Evolutionary conservation across 257 asterid genomes (phyloP).

Genomic region (Nicotiana knightiana): DNA sequence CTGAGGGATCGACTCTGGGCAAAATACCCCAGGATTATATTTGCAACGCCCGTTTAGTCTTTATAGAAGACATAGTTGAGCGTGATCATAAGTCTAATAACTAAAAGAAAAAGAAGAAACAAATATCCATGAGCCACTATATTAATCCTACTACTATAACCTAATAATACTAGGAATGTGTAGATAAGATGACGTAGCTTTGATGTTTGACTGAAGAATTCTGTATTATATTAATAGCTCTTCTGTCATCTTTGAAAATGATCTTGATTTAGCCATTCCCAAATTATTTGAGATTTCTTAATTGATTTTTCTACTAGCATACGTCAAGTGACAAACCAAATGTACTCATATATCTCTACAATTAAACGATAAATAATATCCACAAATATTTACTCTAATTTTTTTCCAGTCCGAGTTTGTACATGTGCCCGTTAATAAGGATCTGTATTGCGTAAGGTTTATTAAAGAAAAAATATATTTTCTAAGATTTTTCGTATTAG

Average conservation of each 20-base stretch:
- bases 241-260: conserved; percentile 3
- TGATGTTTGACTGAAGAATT: conserved; percentile 7
- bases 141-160: background rate
- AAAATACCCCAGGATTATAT: no score
- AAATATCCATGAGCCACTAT: background rate
- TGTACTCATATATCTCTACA: background rate
- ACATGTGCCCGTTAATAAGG: no score
- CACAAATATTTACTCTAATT: background rate
- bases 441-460: no score
- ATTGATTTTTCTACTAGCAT: background rate
- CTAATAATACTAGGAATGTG: background rate
- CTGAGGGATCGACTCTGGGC: no score
- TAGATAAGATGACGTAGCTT: background rate
- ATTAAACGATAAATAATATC: background rate
- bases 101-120: background rate
- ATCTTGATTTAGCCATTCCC: conserved; percentile 10
- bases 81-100: no score
- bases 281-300: background rate
- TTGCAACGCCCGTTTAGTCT: no score
- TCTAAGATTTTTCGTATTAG: no score
- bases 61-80: no score
- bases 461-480: no score
- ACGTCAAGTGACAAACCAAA: background rate
- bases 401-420: no score
- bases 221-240: background rate